Percentiles rank a stretch among this genome's conserved stretches.
Evolutionary conservation across 257 asterid species (phyloP).

Genomic region (Solanum microdontum): DNA sequence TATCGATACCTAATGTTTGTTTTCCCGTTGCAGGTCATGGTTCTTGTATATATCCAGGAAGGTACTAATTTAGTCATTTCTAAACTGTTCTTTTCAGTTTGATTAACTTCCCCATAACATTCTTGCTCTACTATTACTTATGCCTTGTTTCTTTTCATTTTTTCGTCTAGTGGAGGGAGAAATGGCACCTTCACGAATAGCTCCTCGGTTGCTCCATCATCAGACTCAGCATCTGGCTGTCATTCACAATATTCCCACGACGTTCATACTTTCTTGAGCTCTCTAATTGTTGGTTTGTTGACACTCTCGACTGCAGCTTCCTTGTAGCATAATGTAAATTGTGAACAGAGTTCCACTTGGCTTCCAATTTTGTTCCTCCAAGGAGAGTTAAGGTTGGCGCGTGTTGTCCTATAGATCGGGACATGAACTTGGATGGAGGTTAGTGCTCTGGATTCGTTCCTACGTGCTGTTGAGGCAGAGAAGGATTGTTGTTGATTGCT

Average conservation of each 20-base stretch:
- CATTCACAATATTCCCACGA: constrained; percentile 18
- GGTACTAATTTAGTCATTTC: constrained; percentile 22
- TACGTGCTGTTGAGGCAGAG: constrained; percentile 23
- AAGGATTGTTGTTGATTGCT: constrained; percentile 7
- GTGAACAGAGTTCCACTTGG: background rate
- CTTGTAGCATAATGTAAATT: constrained; percentile 23
- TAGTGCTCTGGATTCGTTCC: constrained; percentile 23
- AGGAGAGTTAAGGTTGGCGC: constrained; percentile 24
- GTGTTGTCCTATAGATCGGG: constrained; percentile 1
- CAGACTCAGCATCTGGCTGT: constrained; percentile 45
- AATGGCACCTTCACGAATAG: constrained; percentile 50
- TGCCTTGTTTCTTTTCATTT: background rate
- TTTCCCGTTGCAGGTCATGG: constrained; percentile 50
- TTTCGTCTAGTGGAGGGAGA: constrained; percentile 47
- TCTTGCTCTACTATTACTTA: background rate
- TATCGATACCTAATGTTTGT: background rate
- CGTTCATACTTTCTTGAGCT: constrained; percentile 3
- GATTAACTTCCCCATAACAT: background rate
- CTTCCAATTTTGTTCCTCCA: constrained; percentile 52
- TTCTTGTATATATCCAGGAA: constrained; percentile 73
- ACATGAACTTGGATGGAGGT: constrained; percentile 8
- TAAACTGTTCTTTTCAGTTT: no score
- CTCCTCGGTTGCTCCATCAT: constrained; percentile 60
- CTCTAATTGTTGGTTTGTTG: constrained; percentile 15
- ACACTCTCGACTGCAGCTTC: constrained; percentile 26